Evolutionary conservation across 2,329 filamentous ascomycete species (phyloP), one percentile per base, ranked within the genome.

Genomic region (Zalaria sp.): DNA sequence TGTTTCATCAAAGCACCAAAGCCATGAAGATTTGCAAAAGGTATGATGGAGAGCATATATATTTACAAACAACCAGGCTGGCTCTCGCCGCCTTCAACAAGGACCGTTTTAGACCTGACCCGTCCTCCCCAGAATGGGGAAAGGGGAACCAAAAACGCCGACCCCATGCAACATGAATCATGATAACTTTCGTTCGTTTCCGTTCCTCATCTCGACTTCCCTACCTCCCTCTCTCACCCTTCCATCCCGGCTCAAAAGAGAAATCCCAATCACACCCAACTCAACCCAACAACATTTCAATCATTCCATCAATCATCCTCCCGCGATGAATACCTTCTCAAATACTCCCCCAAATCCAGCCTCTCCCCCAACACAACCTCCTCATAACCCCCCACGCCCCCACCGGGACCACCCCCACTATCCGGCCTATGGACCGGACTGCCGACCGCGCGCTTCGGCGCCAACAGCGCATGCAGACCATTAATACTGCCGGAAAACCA

Each of bases 401-500:
- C 27, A 29, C 43, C 32, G 25, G 43, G 41, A 28, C 43, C 40
- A 37, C 32, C 32, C 29, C 39, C n/a, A 35, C 18, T 18, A 25
- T 35, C 10, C 4, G 32, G 11, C 31, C 39, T n/a, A 27, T 9
- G 32, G 25, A 38, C 36, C 3, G 36, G 36, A 26, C 36, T 38
- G 5, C 36, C 36, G 10, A 35, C 32, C 32, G 32, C 38, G 39
- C 39, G 36, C 27, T 37, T 40, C 11, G 44, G 45, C 35, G 46
- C 46, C 34, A 48, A 28, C 8, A 48, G 34, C 8, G 43, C 40
- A 4, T 40, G 43, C n/a, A 57, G 46, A 27, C 55, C 45, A 43
- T 57, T 54, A 38, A 57, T 56, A 38, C 49, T 53, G 34, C 55
- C 55, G 35, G 49, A 45, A 39, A 55, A 57, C 55, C 55, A 57